Conservation (phyloP, 306 rosid genomes). For the Luffa aegyptiaca region DNA sequence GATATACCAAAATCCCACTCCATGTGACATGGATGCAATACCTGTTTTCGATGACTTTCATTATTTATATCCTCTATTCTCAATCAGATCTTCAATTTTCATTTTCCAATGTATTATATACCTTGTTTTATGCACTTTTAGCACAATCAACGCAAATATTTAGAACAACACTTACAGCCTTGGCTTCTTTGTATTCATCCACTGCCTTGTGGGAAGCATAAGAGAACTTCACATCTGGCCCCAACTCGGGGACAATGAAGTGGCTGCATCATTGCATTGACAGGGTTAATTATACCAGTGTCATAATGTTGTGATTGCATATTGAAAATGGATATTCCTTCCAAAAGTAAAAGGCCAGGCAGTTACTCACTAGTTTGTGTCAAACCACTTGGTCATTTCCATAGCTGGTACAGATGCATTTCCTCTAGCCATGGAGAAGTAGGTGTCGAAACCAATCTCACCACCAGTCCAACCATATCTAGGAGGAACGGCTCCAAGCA, state of each 20-base stretch:
- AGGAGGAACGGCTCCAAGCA: slow-evolving; percentile 83
- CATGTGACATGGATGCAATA: neutral
- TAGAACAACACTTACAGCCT: slow-evolving; percentile 41
- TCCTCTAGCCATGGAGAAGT: slow-evolving; percentile 89
- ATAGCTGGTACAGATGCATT: slow-evolving; percentile 66
- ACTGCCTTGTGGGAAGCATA: slow-evolving; percentile 85
- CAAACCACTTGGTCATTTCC: slow-evolving; percentile 94
- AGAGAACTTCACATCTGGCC: slow-evolving; percentile 65
- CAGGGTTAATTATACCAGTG: neutral
- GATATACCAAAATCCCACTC: neutral
- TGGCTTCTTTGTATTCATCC: slow-evolving; percentile 72
- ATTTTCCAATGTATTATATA: neutral
- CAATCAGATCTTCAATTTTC: neutral
- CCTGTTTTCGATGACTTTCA: neutral
- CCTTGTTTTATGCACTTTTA: neutral
- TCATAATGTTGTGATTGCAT: slow-evolving; percentile 5
- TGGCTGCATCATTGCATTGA: slow-evolving; percentile 43
- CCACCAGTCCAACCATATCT: slow-evolving; percentile 61
- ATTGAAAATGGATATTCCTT: neutral
- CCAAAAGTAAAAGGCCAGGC: neutral
- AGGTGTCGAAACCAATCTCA: slow-evolving; percentile 63
- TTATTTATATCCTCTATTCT: neutral
- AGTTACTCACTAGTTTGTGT: slow-evolving; percentile 59
- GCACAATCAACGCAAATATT: neutral
- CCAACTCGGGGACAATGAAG: slow-evolving; percentile 79